Conservation (phyloP, 2,329 filamentous ascomycete genomes). For the Botrytis tulipae region DNA sequence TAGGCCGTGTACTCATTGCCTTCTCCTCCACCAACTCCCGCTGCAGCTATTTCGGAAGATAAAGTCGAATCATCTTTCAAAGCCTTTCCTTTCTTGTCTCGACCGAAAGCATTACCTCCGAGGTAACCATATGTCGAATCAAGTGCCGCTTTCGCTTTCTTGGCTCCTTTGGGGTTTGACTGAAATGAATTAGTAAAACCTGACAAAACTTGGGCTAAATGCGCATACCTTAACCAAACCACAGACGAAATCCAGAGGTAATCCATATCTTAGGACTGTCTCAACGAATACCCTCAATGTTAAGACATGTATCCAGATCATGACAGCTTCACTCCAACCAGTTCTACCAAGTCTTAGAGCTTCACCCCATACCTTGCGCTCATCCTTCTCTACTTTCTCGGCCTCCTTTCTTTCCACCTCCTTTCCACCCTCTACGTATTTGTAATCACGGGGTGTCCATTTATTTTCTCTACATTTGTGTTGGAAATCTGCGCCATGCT, state of each 20-base stretch:
- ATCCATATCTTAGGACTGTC: slow-evolving; percentile 91
- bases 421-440: slow-evolving; percentile 83
- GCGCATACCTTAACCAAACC: slow-evolving; percentile 72
- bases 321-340: slow-evolving; percentile 94
- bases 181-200: slow-evolving; percentile 42
- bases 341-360: slow-evolving; percentile 81
- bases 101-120: slow-evolving; percentile 87
- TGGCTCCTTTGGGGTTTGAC: slow-evolving; percentile 78
- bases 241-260: slow-evolving; percentile 86
- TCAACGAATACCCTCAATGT: slow-evolving; percentile 94
- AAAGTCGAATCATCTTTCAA: slow-evolving; percentile 83
- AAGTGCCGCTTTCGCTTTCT: slow-evolving; percentile 75
- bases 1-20: slow-evolving; percentile 89
- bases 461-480: slow-evolving; percentile 90
- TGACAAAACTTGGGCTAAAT: background rate
- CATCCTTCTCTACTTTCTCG: slow-evolving; percentile 76
- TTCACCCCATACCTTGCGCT: slow-evolving; percentile 90
- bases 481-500: slow-evolving; percentile 80
- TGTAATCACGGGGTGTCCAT: slow-evolving; percentile 94
- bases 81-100: slow-evolving; percentile 89
- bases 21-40: slow-evolving; percentile 65
- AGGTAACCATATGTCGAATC: slow-evolving; percentile 88
- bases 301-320: slow-evolving; percentile 93
- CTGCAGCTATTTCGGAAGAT: slow-evolving; percentile 80
- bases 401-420: slow-evolving; percentile 89